These are phyloP conservation scores for Spathaspora boniae DNA, from an alignment of 805 yeast genomes.

Conservation along the genomic window DNA sequence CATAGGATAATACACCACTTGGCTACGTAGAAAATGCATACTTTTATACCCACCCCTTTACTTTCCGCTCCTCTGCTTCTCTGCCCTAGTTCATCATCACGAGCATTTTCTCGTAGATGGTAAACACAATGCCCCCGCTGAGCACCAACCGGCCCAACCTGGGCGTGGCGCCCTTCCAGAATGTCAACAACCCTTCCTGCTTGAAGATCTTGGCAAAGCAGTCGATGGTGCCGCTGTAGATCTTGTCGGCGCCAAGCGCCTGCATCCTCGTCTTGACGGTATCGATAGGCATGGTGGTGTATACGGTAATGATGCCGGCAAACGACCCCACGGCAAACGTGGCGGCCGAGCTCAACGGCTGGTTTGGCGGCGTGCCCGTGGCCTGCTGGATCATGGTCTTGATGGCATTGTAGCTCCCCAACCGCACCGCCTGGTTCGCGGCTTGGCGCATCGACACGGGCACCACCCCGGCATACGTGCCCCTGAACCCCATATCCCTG, in stretches of 20 bases:
- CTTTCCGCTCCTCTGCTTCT: slow-evolving; percentile 6
- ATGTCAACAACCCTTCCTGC: slow-evolving; percentile 85
- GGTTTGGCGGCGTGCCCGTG: slow-evolving; percentile 59
- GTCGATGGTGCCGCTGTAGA: slow-evolving; percentile 71
- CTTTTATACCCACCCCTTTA: too few relatives aligned
- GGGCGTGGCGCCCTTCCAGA: slow-evolving; percentile 99
- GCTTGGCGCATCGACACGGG: slow-evolving; percentile 97
- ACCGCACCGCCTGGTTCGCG: slow-evolving; percentile 88
- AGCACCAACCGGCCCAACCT: slow-evolving; percentile 86
- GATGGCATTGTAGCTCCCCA: slow-evolving; percentile 89
- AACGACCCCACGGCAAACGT: slow-evolving; percentile 89
- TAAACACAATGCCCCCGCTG: slow-evolving; percentile 96
- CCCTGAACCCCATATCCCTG: slow-evolving; percentile 75
- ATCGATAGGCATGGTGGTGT: slow-evolving; percentile 92
- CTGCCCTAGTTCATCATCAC: slow-evolving; percentile 45
- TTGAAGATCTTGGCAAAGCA: slow-evolving; percentile 78
- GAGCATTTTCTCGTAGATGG: slow-evolving; percentile 89
- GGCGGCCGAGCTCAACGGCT: slow-evolving; percentile 71
- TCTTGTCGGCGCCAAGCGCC: slow-evolving; percentile 70
- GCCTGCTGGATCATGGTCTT: slow-evolving; percentile 74
- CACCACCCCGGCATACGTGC: slow-evolving; percentile 82
- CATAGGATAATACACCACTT: too few relatives aligned
- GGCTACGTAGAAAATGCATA: too few relatives aligned
- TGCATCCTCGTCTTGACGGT: slow-evolving; percentile 98
- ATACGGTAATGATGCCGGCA: slow-evolving; percentile 87